Base-by-base conservation (phyloP, 2,329 filamentous ascomycete genomes). In the Hypoxylon sp. region DNA sequence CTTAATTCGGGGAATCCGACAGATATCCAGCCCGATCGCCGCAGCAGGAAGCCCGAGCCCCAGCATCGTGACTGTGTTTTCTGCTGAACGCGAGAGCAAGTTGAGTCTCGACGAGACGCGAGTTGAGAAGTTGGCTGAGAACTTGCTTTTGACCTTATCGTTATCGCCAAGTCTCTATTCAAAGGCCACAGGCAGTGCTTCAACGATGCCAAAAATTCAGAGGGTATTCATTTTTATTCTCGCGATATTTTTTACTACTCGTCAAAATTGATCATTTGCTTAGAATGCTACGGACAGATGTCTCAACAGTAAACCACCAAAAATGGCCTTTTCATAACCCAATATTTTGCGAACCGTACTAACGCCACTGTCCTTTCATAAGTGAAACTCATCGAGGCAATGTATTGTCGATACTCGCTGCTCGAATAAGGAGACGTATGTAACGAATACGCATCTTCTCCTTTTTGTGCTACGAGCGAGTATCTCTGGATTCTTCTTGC, bases 11-110 rank as follows among this genome's bases (percentile, higher is more conserved):
- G 81, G 74, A 55, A 92, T 82, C 55, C 82, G 81, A 73, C 90
- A 92, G 54, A 96, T 88, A 71, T 96, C 92, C 43, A 85, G 94
- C 55, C 92, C 92, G 48, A 96, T 78, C 45, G 82, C 81, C 11
- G 94, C 70, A 1, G 86, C 79, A n/a, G 86, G 87, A 66, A 93
- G 91, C 0, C 78, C 2, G 71, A 71, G 35, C 58, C 45, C 9
- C 31, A 48, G n/a, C 60, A 67, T 51, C 17, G 43, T 52, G 55
- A 31, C 4, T 6, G 21, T n/a, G 40, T 3, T 6, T 10, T 17
- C 26, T 29, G 8, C n/a, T n/a, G n/a, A n/a, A 20, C 7, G 18
- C 18, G 41, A 20, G 8, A 3, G 18, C n/a, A 8, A 31, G n/a
- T 7, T 29, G 15, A 13, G 7, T 27, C 17, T 13, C 3, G 21